Base-by-base conservation (phyloP, 2,329 filamentous ascomycete genomes). In the Curvularia sp. region DNA sequence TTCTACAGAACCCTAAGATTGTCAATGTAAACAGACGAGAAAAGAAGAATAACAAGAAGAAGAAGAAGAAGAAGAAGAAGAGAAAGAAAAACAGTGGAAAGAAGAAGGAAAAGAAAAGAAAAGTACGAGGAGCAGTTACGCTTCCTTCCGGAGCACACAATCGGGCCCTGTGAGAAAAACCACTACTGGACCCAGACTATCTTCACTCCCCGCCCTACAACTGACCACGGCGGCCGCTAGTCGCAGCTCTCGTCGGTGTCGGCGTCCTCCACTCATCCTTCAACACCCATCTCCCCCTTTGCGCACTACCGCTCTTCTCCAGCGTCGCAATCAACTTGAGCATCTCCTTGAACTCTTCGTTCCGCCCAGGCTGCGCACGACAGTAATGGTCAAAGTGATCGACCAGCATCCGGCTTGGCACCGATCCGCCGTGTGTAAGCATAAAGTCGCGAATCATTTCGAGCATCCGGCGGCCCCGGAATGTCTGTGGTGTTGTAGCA, bases 361-460 rank as follows among this genome's bases (percentile, higher is more conserved):
- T 50, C 18, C 88, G 89, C 60, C 91, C 85, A 60, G 86, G 84
- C 25, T 83, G 78, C 42, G 87, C 90, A 21, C 84, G 85, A 72
- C 92, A 96, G 69, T 88, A 90, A 13, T 86, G 86, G 76, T 93
- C 92, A 77, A 97, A 98, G 71, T 97, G 92, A 70, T 96, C 91
- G 23, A 97, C 90, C 43, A 97, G 78, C 82, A 92, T 89, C 79
- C 96, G 92, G 41, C 90, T 93, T 5, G 91, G 88, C 5, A 91
- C 91, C 32, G 86, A 84, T 3, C 93, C 93, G 9, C 91, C 90
- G 55, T 96, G 92, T 23, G 86, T 83, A 43, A 84, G 83, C 64
- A 98, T 88, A 67, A 93, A 98, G 41, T 89, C 86, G 38, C 89
- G 87, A 55, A 97, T 96, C 68, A 81, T 72, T 30, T 75, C 76